Base-by-base conservation (phyloP, 768 basidiomycete genomes). In the Tylopilus plumbeoviolaceoides region DNA sequence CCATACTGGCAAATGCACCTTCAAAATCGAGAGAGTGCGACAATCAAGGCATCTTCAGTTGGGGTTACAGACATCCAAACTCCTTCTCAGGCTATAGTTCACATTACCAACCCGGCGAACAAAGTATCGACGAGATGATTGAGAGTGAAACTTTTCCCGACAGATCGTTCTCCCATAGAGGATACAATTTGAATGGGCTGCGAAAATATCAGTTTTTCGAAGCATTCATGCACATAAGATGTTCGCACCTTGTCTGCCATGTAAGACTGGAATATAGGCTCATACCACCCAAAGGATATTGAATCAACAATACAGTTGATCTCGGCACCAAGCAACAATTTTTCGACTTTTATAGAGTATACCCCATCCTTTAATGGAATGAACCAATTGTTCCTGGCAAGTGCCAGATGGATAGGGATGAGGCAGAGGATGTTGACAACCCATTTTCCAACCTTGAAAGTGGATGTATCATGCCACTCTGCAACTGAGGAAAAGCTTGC, bases 41-140 rank as follows among this genome's bases (percentile, higher is more conserved):
- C 81, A 17, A 84, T 68, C 17, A 85, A 61, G 4, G 64, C 66
- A 7, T 82, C 76, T n/a, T n/a, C n/a, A n/a, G n/a, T n/a, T n/a
- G n/a, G n/a, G n/a, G n/a, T n/a, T n/a, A n/a, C n/a, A n/a, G 82
- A 83, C 76, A 84, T 78, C 82, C 82, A 84, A 23, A 84, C 79
- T 18, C 82, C 82, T 67, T 83, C n/a, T n/a, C n/a, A n/a, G n/a
- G n/a, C 80, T 58, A 78, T 83, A 4, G 81, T 82, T 28, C 80
- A 68, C 80, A 84, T 83, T 0, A 82, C 83, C 10, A 76, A 79
- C 7, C 83, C 83, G 15, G 82, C 81, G 54, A 85, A 85, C 1
- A 83, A 84, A 0, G 82, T 81, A 55, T 85, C 83, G 1, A 74
- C 74, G 18, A 85, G 68, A 54, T 84, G 83, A 53, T 84, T 83